Conservation (phyloP, 306 rosid genomes). For the Pyrus pyrifolia region DNA sequence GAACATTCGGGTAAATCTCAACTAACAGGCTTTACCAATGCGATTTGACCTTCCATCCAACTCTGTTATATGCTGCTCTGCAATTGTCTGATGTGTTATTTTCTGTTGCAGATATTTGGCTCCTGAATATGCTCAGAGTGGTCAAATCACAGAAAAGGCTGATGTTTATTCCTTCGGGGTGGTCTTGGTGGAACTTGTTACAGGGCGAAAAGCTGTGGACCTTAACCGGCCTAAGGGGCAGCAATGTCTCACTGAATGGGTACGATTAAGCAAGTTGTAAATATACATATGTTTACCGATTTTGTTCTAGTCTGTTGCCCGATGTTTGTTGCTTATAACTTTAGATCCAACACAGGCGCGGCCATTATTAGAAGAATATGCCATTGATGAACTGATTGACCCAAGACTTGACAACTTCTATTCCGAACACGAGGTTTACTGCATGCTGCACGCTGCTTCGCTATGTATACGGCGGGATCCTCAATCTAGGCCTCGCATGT, state of each 20-base stretch:
- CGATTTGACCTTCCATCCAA: not conserved
- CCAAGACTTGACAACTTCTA: conserved; percentile 67
- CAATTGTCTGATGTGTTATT: conserved; percentile 14
- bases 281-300: not conserved
- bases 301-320: not conserved
- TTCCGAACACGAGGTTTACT: conserved; percentile 69
- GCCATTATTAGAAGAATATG: conserved; percentile 73
- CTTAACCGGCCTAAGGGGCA: conserved; percentile 90
- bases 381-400: conserved; percentile 78
- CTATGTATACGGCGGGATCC: conserved; percentile 92
- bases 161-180: conserved; percentile 98
- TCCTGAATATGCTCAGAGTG: conserved; percentile 97
- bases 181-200: conserved; percentile 88
- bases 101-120: conserved; percentile 72
- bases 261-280: conserved; percentile 20
- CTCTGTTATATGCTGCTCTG: not conserved
- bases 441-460: conserved; percentile 92
- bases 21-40: not conserved
- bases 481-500: conserved; percentile 87
- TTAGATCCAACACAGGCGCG: conserved; percentile 56
- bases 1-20: conserved; percentile 82
- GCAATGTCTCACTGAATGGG: conserved; percentile 99
- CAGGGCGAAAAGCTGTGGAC: conserved; percentile 95
- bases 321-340: not conserved
- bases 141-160: conserved; percentile 96